These are phyloP conservation scores for Fusarium dimerum DNA, from an alignment of 2,329 filamentous ascomycete genomes.

Conservation along the genomic window DNA sequence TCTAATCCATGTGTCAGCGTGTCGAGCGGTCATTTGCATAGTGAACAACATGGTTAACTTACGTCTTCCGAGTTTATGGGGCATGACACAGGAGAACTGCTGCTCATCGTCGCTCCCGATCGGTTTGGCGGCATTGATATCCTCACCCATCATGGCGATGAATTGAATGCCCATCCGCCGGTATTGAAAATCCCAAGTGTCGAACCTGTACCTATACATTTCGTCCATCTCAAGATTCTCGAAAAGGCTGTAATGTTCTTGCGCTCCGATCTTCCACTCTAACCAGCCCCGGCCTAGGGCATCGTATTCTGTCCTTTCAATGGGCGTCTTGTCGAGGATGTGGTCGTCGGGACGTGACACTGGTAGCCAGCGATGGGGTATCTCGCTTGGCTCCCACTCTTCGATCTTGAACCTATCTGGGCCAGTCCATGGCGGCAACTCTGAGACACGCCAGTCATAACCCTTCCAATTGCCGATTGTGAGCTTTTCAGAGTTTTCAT, in stretches of 20 bases:
- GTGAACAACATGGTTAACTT: slow-evolving; percentile 3
- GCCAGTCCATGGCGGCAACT: slow-evolving; percentile 37
- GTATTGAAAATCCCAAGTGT: slow-evolving; percentile 50
- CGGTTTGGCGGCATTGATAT: slow-evolving; percentile 50
- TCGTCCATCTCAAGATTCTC: slow-evolving; percentile 50
- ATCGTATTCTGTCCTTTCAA: slow-evolving; percentile 49
- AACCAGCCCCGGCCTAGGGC: slow-evolving; percentile 45
- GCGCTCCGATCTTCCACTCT: slow-evolving; percentile 53
- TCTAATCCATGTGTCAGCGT: slow-evolving; percentile 24
- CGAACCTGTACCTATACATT: slow-evolving; percentile 50
- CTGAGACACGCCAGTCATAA: slow-evolving; percentile 41
- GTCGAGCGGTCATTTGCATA: too few relatives aligned
- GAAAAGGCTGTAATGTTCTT: slow-evolving; percentile 50
- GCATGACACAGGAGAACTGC: slow-evolving; percentile 42
- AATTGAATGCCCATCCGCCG: slow-evolving; percentile 56
- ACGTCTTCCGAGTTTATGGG: slow-evolving; percentile 40
- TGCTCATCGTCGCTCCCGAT: slow-evolving; percentile 48
- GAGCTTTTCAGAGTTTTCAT: slow-evolving; percentile 18
- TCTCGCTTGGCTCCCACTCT: slow-evolving; percentile 38
- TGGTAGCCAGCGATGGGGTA: slow-evolving; percentile 53
- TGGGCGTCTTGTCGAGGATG: slow-evolving; percentile 46
- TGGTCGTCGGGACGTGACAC: slow-evolving; percentile 36
- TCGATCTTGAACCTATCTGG: slow-evolving; percentile 30
- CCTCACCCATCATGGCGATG: slow-evolving; percentile 52
- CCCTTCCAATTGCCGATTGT: slow-evolving; percentile 24